Base-by-base conservation (phyloP, 164 flowering plant species). In the Piper longum region DNA sequence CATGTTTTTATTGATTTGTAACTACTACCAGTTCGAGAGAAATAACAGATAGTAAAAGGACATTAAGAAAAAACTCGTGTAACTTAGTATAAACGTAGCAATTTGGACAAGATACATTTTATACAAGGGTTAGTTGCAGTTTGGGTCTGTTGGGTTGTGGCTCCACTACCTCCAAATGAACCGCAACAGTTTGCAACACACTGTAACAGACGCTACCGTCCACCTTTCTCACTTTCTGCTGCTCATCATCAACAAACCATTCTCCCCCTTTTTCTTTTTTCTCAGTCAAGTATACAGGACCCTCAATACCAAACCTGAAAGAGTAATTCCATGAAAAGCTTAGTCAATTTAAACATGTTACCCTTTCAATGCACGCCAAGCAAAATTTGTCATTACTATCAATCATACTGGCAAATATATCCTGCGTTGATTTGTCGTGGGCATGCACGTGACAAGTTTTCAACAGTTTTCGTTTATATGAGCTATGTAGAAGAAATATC, bases 121-220 rank as follows among this genome's bases (percentile, higher is more conserved):
- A 84, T 43, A 78, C 52, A 62, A 93, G 90, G 16, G 85, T 83
- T 36, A 90, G 95, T 62, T 85, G 84, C 52, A 93, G 93, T 74
- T 93, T 93, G 1, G 96, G 91, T 42, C 97, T 75, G 73, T 93
- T 83, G 13, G 99, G 96, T 69, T 88, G 97, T 45, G 88, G 95
- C 76, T 90, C 96, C 62, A 87, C 91, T 43, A 93, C 95, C 79
- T 93, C 96, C 86, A 95, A 70, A 73, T 86, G 97, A 65, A 95
- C 81, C 44, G 54, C 73, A 57, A 91, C 91, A 0, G 80, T 67
- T 71, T 91, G 91, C 63, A 95, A 74, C 68, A 87, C 77, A 45
- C 77, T 76, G 69, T 81, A 91, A 59, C 79, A 81, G 64, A 78
- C 18, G 69, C 84, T 81, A 4, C 87, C 82, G 59, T 89, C 86